phyloP scores from a whole-genome alignment of 345 rosid genomes.

The Brassica carinata region DNA sequence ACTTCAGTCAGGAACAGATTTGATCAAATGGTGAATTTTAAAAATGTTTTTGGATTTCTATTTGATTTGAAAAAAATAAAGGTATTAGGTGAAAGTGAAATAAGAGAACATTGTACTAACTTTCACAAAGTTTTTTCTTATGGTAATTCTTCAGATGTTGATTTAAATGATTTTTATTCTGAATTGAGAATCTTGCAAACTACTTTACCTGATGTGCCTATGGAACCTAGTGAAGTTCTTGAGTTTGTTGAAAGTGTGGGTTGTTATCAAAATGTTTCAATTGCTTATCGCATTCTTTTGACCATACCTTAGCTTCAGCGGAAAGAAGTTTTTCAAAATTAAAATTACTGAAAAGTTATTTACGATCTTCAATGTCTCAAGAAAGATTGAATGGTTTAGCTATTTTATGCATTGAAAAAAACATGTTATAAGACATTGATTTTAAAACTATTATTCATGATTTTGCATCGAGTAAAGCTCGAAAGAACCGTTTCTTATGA shows the following conservation, averaged over 20 bases:
- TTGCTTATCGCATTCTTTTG: not conserved
- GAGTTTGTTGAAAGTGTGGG: not conserved
- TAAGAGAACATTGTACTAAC: slow-evolving; percentile 2
- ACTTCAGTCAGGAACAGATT: not conserved
- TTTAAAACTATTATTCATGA: not conserved
- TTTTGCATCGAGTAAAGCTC: not conserved
- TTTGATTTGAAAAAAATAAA: not conserved
- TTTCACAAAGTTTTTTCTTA: not conserved
- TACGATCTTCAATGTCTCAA: not conserved
- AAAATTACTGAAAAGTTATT: not conserved
- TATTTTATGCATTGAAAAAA: not conserved
- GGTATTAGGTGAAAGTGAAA: not conserved
- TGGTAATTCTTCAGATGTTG: not conserved
- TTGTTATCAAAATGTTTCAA: not conserved
- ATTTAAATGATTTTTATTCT: not conserved
- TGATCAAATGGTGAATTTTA: not conserved
- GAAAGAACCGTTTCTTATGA: not conserved
- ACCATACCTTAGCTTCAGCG: not conserved
- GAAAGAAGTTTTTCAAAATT: slow-evolving; percentile 2
- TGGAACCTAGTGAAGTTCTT: not conserved
- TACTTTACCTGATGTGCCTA: not conserved
- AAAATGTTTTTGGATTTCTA: not conserved
- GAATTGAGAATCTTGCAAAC: not conserved
- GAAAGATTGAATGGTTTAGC: not conserved
- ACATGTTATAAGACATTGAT: not conserved